These are phyloP conservation scores for Tilletia walkeri DNA, from an alignment of 1,284 basidiomycete species.

Conservation along the genomic window DNA sequence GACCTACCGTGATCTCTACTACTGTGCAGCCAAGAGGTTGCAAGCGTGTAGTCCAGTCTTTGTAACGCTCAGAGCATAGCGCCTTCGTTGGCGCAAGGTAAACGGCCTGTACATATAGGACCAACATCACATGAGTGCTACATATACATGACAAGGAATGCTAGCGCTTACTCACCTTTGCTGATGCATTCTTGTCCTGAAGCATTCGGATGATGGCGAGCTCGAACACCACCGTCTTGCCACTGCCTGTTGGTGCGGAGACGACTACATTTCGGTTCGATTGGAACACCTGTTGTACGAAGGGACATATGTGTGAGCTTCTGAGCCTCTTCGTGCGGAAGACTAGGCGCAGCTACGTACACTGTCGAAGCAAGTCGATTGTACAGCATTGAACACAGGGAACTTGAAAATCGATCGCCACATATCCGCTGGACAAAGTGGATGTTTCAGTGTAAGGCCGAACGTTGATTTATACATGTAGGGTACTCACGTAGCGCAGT, in stretches of 20 bases:
- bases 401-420: constrained; percentile 81
- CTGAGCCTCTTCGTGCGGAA: background rate
- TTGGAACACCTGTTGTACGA: constrained; percentile 63
- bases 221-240: constrained; percentile 73
- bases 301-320: background rate
- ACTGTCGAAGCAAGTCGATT: constrained; percentile 74
- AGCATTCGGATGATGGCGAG: constrained; percentile 80
- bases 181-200: constrained; percentile 52
- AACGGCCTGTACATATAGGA: constrained; percentile 65
- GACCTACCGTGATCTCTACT: constrained; percentile 82
- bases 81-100: constrained; percentile 90
- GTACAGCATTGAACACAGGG: constrained; percentile 82
- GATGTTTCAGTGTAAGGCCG: background rate
- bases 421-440: constrained; percentile 66
- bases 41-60: constrained; percentile 82
- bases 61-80: constrained; percentile 77
- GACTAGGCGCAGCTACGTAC: constrained; percentile 58
- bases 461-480: background rate
- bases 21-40: constrained; percentile 68
- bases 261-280: constrained; percentile 72
- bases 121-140: background rate
- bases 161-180: constrained; percentile 1
- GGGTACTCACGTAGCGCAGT: background rate
- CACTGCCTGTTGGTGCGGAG: constrained; percentile 45
- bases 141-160: background rate